A percentile compares a stretch with the other conserved stretches of the same genome.
Evolutionary conservation across 805 yeast genomes (phyloP).

Genomic region (Starmera amethionina): DNA sequence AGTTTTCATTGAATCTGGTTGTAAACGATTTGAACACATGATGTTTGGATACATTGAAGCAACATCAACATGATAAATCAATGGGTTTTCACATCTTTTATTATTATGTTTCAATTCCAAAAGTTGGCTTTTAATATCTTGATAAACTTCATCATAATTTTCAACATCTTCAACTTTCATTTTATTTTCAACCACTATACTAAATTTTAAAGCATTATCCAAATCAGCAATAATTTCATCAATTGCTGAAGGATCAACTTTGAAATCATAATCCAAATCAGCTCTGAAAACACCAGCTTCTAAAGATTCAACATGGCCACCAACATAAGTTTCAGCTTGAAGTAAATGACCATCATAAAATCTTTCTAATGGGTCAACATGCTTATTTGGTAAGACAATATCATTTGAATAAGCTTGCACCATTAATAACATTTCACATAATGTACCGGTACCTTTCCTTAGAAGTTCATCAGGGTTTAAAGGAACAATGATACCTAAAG

Average conservation of each 20-base stretch:
- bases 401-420: slow-evolving; percentile 81
- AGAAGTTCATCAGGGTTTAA: slow-evolving; percentile 93
- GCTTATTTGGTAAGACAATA: slow-evolving; percentile 86
- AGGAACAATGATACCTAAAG: slow-evolving; percentile 92
- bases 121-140: slow-evolving; percentile 44
- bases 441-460: slow-evolving; percentile 96
- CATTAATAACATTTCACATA: slow-evolving; percentile 95
- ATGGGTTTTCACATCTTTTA: slow-evolving; percentile 63
- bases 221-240: slow-evolving; percentile 71
- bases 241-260: slow-evolving; percentile 70
- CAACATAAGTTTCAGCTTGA: slow-evolving; percentile 95
- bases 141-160: slow-evolving; percentile 68
- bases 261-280: slow-evolving; percentile 69
- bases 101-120: slow-evolving; percentile 53
- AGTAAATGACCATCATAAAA: slow-evolving; percentile 90
- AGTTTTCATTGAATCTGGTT: slow-evolving; percentile 94
- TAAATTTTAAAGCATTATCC: slow-evolving; percentile 68
- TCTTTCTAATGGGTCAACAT: slow-evolving; percentile 87
- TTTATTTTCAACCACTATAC: slow-evolving; percentile 73
- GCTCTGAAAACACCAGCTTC: slow-evolving; percentile 98
- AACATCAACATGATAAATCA: slow-evolving; percentile 95
- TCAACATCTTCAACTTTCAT: slow-evolving; percentile 66
- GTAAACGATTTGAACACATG: slow-evolving; percentile 94
- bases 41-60: slow-evolving; percentile 99
- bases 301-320: slow-evolving; percentile 95